Conservation (phyloP, 1,284 basidiomycete genomes). For the Volvariella volvacea region DNA sequence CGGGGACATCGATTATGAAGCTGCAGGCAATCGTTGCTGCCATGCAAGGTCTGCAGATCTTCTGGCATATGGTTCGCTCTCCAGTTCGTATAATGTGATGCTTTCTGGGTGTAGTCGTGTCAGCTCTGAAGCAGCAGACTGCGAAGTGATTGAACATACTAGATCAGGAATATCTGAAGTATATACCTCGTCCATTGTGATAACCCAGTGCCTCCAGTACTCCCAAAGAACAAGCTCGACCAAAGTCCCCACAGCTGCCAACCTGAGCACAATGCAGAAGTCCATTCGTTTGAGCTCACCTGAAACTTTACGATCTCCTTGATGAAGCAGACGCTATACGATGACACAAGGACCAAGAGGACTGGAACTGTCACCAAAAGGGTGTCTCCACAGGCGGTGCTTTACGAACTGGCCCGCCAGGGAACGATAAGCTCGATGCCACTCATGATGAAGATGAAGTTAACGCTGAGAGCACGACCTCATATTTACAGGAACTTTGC, state of each 20-base stretch:
- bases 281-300: conserved; percentile 31
- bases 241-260: conserved; percentile 70
- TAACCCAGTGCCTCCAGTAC: conserved; percentile 24
- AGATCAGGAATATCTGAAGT: conserved; percentile 74
- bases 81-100: conserved; percentile 58
- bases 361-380: conserved; percentile 57
- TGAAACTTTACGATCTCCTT: conserved; percentile 44
- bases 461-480: no score
- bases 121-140: neutral
- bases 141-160: conserved; percentile 31
- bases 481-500: no score
- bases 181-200: conserved; percentile 45
- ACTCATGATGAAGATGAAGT: conserved; percentile 19
- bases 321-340: conserved; percentile 54
- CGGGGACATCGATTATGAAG: conserved; percentile 52
- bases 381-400: conserved; percentile 60
- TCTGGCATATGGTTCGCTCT: conserved; percentile 49
- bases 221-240: conserved; percentile 74
- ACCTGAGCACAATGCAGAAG: neutral
- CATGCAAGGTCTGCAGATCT: conserved; percentile 69
- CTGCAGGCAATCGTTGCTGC: conserved; percentile 53
- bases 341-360: conserved; percentile 49
- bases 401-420: conserved; percentile 84
- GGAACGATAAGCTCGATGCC: conserved; percentile 51
- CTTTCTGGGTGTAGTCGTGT: conserved; percentile 29